Conservation (phyloP, 169 alveolate species). For the Plasmodium fragile region DNA sequence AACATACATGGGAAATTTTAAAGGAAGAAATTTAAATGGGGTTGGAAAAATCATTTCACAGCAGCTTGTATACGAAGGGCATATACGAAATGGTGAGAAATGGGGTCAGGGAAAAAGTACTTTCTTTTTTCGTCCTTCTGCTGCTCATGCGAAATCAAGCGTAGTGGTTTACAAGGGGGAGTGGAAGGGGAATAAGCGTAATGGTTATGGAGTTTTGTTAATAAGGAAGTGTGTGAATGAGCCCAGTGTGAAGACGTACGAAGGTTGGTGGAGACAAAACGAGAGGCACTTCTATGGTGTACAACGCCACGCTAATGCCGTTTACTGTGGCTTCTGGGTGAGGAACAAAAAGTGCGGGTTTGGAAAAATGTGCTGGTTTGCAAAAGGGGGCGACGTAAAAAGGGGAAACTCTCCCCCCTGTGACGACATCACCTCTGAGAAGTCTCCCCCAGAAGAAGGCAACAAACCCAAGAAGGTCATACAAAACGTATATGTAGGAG, state of each 20-base stretch:
- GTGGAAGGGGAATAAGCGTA: constrained; percentile 34
- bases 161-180: constrained; percentile 4
- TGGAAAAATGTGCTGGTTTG: constrained; percentile 41
- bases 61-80: constrained; percentile 7
- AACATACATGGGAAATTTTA: constrained; percentile 24
- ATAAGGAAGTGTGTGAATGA: neutral
- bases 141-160: neutral
- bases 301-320: constrained; percentile 27
- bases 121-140: neutral
- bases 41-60: constrained; percentile 26
- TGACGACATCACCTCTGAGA: neutral
- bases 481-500: constrained; percentile 15
- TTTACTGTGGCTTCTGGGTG: constrained; percentile 46
- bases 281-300: constrained; percentile 47
- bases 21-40: constrained; percentile 14
- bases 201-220: constrained; percentile 32
- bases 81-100: constrained; percentile 13
- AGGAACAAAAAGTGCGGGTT: constrained; percentile 28
- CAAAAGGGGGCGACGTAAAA: neutral
- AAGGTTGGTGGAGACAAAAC: constrained; percentile 37
- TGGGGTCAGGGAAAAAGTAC: neutral
- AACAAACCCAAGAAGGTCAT: neutral
- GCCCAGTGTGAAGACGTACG: neutral
- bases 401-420: neutral
- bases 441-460: neutral